Evolutionary conservation across 177 flowering plant species (phyloP), one percentile per base, ranked within the genome.

Genomic region (Vitis hybrid): DNA sequence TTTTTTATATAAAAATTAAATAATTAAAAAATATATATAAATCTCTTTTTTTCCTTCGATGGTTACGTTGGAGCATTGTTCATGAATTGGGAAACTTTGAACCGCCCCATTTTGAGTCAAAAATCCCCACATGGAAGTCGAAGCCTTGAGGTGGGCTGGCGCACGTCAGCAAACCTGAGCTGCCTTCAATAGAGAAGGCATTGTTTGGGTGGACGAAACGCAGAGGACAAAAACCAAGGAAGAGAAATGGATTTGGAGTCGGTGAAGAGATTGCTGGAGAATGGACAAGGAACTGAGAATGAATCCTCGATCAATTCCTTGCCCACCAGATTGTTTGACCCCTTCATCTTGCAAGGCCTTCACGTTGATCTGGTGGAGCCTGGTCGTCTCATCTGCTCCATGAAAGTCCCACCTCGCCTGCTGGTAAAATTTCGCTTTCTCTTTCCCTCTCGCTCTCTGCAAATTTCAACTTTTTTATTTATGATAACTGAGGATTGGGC

Each of bases 381-480:
- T 4, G 97, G 96, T 70, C 94, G 88, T 5, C 12, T 92, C 54
- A 4, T 90, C 60, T 90, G 94, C 81, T 85, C 98, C 80, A 71
- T 92, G 79, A 84, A 79, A 66, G 90, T 89, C 53, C 91, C 96
- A 45, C 76, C 74, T 53, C 98, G 89, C 63, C 72, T 90, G 2
- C 82, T 92, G 81, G 95, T 92, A 67, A 8, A 4, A n/a, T 18
- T 26, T 59, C 65, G 53, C 67, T 66, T 69, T 61, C 69, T 31
- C 19, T 19, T 22, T 61, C 15, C 39, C 34, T 60, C n/a, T 63
- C 15, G 61, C 9, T 3, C 12, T 56, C 3, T 45, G 1, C n/a
- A 14, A 8, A 50, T 16, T 66, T 11, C 20, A 11, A 16, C 62
- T 26, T 59, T 12, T 20, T 22, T 59, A 29, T 20, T 22, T 59